phyloP scores from a whole-genome alignment of 2,329 filamentous ascomycete genomes.

The Ceratocystis variospora region DNA sequence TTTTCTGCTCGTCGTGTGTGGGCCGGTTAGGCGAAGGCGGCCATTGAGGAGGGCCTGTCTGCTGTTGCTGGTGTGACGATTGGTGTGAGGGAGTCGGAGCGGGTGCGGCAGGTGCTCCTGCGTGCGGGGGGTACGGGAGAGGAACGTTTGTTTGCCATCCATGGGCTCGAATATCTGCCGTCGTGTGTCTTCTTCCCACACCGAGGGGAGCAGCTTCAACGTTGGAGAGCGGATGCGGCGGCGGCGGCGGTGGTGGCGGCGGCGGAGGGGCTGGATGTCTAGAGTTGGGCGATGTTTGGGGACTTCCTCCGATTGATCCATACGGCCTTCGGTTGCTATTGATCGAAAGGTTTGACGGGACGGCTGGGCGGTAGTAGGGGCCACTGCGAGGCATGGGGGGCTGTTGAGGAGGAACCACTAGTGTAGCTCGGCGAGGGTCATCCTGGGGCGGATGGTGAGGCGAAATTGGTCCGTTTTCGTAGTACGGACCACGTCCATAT shows the following conservation, averaged over 20 bases:
- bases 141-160: conserved; percentile 30
- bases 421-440: conserved; percentile 59
- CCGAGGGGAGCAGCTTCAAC: conserved; percentile 52
- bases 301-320: conserved; percentile 66
- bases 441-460: conserved; percentile 81
- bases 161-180: conserved; percentile 84
- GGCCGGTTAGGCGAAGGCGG: conserved; percentile 41
- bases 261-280: conserved; percentile 43
- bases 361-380: conserved; percentile 57
- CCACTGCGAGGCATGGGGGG: conserved; percentile 31
- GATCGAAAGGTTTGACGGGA: conserved; percentile 68
- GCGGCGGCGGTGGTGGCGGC: conserved; percentile 41
- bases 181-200: conserved; percentile 66
- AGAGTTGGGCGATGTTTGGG: conserved; percentile 55
- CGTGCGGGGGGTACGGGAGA: conserved; percentile 31
- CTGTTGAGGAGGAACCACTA: conserved; percentile 44
- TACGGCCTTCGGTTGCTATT: conserved; percentile 60
- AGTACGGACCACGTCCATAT: conserved; percentile 50
- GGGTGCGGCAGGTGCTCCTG: conserved; percentile 32
- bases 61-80: conserved; percentile 29
- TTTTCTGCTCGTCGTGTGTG: conserved; percentile 39
- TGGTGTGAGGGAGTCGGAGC: conserved; percentile 49
- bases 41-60: conserved; percentile 38
- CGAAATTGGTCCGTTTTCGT: conserved; percentile 68
- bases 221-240: conserved; percentile 50